Base-by-base conservation (phyloP, 805 yeast genomes). In the Blastobotrys americana region DNA sequence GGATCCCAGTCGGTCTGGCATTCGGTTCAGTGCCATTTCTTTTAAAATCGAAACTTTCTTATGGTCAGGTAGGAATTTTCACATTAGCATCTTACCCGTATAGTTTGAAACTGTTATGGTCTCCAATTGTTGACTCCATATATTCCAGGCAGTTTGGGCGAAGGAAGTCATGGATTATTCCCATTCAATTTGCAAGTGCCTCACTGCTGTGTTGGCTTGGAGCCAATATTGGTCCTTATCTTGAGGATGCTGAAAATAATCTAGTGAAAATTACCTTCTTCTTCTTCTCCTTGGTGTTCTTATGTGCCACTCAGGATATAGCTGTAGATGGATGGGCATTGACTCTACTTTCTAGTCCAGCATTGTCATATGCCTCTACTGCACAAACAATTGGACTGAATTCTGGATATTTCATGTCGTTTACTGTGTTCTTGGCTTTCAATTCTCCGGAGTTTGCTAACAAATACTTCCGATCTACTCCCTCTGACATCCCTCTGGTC, bases 311-410 rank as follows among this genome's bases (percentile, higher is more conserved):
- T 0, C 98, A 93, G 64, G 98, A 93, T 61, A 93, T 93, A 45
- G 97, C 98, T 0, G 98, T 93, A 18, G 98, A 93, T 66, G 97
- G 98, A 8, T 93, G 98, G 98, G 97, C 97, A 0, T 68, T 93
- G 57, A 93, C 96, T 1, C 78, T 90, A 34, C 69, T 93, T 42
- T 78, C 89, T 15, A 79, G 80, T 20, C 77, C 76, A 21, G 82
- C 94, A 10, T 70, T 93, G 49, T 80, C 94, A 15, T 93, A 79
- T 67, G 97, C 98, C 0, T 85, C 96, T 3, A 93, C 98, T 0
- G 98, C 98, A 0, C 98, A 93, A 65, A 93, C 98, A 0, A 78
- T 93, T 38, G 98, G 98, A 0, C 72, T 93, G 49, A 93, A 93
- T 66, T 74, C 90, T 2, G 98, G 98, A 18, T 93, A 90, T 60